Conservation (phyloP, 129 eudicot species). For the Logfia minima region DNA sequence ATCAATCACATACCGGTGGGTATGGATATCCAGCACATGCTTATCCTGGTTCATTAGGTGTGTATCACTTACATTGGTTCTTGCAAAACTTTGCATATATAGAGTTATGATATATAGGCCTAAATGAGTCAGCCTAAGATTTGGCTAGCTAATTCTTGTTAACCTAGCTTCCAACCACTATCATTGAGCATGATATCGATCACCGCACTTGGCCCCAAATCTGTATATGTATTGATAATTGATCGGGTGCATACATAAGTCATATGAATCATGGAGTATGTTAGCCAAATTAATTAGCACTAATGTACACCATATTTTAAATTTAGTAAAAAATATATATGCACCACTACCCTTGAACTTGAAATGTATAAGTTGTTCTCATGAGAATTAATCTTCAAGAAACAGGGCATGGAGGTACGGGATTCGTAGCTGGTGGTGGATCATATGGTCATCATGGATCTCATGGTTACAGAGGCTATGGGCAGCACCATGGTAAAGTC, state of each 20-base stretch:
- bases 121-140: too few species aligned
- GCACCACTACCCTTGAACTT: neutral
- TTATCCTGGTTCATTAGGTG: constrained; percentile 24
- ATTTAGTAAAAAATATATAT: too few species aligned
- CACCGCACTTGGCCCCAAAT: too few species aligned
- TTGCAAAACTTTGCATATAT: neutral
- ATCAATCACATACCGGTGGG: constrained; percentile 13
- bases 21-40: constrained; percentile 22
- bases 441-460: constrained; percentile 29
- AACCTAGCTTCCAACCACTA: too few species aligned
- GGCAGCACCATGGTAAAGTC: constrained; percentile 35
- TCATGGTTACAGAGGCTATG: constrained; percentile 39
- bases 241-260: too few species aligned
- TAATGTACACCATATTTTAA: too few species aligned
- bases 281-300: too few species aligned
- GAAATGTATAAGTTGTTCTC: neutral
- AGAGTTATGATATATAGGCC: too few species aligned
- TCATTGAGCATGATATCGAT: too few species aligned
- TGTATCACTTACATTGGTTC: neutral
- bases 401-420: constrained; percentile 33
- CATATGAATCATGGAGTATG: too few species aligned
- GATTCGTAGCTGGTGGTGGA: constrained; percentile 31
- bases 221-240: too few species aligned
- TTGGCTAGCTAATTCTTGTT: too few species aligned
- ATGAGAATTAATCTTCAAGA: neutral